These are phyloP conservation scores for Nemania sp. DNA, from an alignment of 2,329 filamentous ascomycete genomes.

Conservation along the genomic window DNA sequence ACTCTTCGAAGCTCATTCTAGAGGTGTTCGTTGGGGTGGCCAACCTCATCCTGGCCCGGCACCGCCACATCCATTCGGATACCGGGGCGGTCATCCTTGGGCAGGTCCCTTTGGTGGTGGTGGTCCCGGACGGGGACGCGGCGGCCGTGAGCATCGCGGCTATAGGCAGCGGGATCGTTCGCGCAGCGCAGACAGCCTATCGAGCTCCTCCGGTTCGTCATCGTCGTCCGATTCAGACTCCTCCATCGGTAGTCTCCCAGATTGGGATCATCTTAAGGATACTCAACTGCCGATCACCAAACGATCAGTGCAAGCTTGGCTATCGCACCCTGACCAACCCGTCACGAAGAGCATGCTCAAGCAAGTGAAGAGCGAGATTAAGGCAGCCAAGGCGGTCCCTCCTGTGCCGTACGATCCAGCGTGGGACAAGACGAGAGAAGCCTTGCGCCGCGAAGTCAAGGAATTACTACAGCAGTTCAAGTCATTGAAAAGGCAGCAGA, in stretches of 20 bases:
- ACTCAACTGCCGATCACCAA: constrained; percentile 53
- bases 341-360: constrained; percentile 52
- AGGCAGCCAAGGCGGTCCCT: constrained; percentile 39
- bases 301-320: constrained; percentile 51
- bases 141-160: constrained; percentile 6
- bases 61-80: constrained; percentile 5
- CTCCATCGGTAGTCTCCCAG: constrained; percentile 57
- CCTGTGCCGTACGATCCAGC: constrained; percentile 14
- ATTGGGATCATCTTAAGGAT: constrained; percentile 54
- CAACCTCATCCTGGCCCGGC: neutral
- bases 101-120: constrained; percentile 5
- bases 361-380: constrained; percentile 48
- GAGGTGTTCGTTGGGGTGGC: constrained; percentile 14
- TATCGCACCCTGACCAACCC: constrained; percentile 52
- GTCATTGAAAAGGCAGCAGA: constrained; percentile 46
- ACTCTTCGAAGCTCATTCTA: constrained; percentile 39
- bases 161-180: constrained; percentile 7
- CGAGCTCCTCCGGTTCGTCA: constrained; percentile 32
- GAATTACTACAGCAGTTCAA: constrained; percentile 51
- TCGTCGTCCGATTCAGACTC: constrained; percentile 43
- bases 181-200: constrained; percentile 29
- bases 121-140: constrained; percentile 11
- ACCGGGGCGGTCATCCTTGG: constrained; percentile 8
- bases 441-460: constrained; percentile 38
- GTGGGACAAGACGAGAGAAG: constrained; percentile 11